phyloP scores from a whole-genome alignment of 2,329 filamentous ascomycete species.

The Cladosporium austrohemisphaericum region DNA sequence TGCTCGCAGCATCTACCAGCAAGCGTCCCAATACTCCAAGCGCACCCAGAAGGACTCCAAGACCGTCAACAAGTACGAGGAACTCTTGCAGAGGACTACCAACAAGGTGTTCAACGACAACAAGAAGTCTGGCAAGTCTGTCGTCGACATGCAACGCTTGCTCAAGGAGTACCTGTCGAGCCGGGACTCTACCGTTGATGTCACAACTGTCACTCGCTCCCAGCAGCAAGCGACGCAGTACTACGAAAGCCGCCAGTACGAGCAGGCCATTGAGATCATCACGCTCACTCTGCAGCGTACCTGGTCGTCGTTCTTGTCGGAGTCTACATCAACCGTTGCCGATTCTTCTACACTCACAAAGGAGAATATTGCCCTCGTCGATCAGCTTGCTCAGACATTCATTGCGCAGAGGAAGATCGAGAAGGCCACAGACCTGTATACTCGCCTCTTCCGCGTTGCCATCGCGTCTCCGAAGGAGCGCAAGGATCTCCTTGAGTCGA shows the following conservation, averaged over 20 bases:
- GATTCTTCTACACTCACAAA: slow-evolving; percentile 43
- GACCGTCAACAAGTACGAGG: slow-evolving; percentile 41
- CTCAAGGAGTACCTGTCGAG: slow-evolving; percentile 39
- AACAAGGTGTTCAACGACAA: slow-evolving; percentile 42
- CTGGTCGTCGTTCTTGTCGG: slow-evolving; percentile 47
- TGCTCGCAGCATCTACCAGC: slow-evolving; percentile 49
- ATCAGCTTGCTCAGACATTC: slow-evolving; percentile 47
- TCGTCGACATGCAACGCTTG: slow-evolving; percentile 45
- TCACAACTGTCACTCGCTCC: slow-evolving; percentile 40
- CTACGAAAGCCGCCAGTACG: slow-evolving; percentile 46
- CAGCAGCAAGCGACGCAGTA: slow-evolving; percentile 41
- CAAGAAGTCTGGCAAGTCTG: slow-evolving; percentile 32
- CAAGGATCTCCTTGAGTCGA: slow-evolving; percentile 33
- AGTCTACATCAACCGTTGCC: slow-evolving; percentile 38
- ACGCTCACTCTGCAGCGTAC: slow-evolving; percentile 43
- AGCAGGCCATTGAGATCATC: slow-evolving; percentile 45
- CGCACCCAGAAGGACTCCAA: slow-evolving; percentile 39
- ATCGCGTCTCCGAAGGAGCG: slow-evolving; percentile 28
- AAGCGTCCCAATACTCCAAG: slow-evolving; percentile 26
- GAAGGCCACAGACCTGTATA: slow-evolving; percentile 39
- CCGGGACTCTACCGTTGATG: slow-evolving; percentile 38
- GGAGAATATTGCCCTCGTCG: slow-evolving; percentile 46
- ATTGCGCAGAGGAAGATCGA: slow-evolving; percentile 35
- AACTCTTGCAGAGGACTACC: slow-evolving; percentile 41
- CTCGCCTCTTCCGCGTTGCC: slow-evolving; percentile 37